These are phyloP conservation scores for Zarea fungicola DNA, from an alignment of 2,329 filamentous ascomycete genomes.

Conservation along the genomic window DNA sequence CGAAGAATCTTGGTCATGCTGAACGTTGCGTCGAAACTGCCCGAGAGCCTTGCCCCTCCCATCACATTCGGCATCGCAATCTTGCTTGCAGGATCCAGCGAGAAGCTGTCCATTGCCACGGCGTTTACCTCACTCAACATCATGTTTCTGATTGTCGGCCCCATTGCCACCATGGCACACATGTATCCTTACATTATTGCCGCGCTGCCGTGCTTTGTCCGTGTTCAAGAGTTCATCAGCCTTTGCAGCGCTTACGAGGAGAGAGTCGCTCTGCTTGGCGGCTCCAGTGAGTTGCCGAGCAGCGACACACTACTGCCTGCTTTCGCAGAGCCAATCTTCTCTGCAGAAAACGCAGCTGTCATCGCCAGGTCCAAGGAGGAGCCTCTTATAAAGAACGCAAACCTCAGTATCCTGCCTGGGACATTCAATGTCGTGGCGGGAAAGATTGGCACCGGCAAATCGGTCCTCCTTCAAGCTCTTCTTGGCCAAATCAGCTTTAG, in stretches of 20 bases:
- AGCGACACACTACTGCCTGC: neutral
- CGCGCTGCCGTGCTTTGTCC: neutral
- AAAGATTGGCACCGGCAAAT: constrained; percentile 21
- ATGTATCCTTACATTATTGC: neutral
- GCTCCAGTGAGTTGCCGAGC: neutral
- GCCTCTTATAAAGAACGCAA: constrained; percentile 12
- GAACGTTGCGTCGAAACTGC: constrained; percentile 14
- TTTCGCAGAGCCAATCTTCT: neutral
- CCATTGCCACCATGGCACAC: neutral
- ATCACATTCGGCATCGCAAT: constrained; percentile 18
- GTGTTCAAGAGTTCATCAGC: neutral
- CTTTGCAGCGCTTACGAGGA: neutral
- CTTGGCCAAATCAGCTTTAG: constrained; percentile 17
- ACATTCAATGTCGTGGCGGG: constrained; percentile 19
- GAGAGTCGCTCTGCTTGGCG: neutral
- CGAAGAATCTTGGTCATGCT: constrained; percentile 16
- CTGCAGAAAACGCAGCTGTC: neutral
- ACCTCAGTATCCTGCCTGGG: constrained; percentile 12
- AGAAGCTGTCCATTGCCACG: neutral
- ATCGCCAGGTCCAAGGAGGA: constrained; percentile 9
- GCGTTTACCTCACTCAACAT: constrained; percentile 4
- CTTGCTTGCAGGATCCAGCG: neutral
- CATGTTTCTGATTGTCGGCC: constrained; percentile 1
- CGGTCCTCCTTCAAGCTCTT: constrained; percentile 18
- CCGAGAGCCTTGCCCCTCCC: constrained; percentile 14